Conservation (phyloP, 2,329 filamentous ascomycete species). For the Chrysoporthe deuterocubensis region DNA sequence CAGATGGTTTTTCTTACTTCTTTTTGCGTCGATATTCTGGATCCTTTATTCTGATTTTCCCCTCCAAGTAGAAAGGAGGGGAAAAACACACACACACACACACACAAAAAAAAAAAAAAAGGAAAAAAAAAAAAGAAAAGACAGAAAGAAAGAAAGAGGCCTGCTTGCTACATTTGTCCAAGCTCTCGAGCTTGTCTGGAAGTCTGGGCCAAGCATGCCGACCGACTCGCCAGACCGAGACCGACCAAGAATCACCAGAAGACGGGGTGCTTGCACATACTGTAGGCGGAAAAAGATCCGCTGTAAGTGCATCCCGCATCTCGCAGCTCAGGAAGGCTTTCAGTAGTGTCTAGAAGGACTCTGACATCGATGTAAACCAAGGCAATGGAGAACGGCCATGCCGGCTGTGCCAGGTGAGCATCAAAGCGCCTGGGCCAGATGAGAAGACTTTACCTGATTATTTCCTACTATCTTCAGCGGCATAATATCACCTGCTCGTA, state of each 20-base stretch:
- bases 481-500: neutral
- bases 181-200: neutral
- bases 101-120: too few relatives aligned
- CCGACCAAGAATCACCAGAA: neutral
- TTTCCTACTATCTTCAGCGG: neutral
- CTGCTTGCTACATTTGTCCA: neutral
- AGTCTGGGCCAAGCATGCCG: neutral
- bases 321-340: neutral
- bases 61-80: neutral
- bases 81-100: too few relatives aligned
- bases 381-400: neutral
- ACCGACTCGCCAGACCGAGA: neutral
- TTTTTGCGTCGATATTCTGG: neutral
- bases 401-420: neutral
- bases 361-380: neutral
- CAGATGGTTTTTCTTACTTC: neutral
- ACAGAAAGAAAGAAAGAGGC: neutral
- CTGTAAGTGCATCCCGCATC: neutral
- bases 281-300: neutral
- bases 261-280: neutral
- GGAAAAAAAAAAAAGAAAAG: neutral
- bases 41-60: neutral
- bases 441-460: neutral
- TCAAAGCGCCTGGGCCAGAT: neutral
- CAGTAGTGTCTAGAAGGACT: neutral